Percentiles rank a stretch among this genome's conserved stretches.
Evolutionary conservation across 2,329 filamentous ascomycete genomes (phyloP).

Genomic region (Plectosphaerella plurivora): DNA sequence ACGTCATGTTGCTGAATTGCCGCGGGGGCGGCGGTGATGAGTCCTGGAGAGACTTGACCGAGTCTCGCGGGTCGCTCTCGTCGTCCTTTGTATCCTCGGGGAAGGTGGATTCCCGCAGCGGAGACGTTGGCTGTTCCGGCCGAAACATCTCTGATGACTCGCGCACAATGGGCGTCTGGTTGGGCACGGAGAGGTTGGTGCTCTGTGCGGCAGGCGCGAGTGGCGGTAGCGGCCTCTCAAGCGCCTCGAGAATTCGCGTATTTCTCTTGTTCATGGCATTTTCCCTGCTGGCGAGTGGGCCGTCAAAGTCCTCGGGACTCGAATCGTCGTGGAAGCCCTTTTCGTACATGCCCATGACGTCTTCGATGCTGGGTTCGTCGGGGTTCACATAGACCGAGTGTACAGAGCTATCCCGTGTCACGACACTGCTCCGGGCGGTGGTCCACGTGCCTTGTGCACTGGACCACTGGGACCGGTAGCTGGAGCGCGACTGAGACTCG

Average conservation of each 20-base stretch:
- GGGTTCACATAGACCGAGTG: slow-evolving; percentile 52
- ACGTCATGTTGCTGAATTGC: slow-evolving; percentile 4
- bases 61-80: slow-evolving; percentile 40
- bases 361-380: slow-evolving; percentile 58
- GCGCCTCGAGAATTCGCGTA: slow-evolving; percentile 33
- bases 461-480: slow-evolving; percentile 53
- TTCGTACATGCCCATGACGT: slow-evolving; percentile 69
- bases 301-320: slow-evolving; percentile 22
- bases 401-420: slow-evolving; percentile 74
- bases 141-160: slow-evolving; percentile 32
- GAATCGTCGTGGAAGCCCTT: slow-evolving; percentile 51
- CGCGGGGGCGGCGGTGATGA: slow-evolving; percentile 19
- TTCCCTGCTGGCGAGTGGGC: slow-evolving; percentile 32
- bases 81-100: slow-evolving; percentile 18
- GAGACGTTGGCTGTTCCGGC: slow-evolving; percentile 9
- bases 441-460: slow-evolving; percentile 55
- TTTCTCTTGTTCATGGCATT: slow-evolving; percentile 24
- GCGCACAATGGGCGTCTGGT: slow-evolving; percentile 16
- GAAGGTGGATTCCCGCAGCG: slow-evolving; percentile 1
- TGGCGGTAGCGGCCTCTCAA: slow-evolving; percentile 27
- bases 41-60: slow-evolving; percentile 36
- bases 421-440: slow-evolving; percentile 80
- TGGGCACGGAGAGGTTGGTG: slow-evolving; percentile 8
- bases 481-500: slow-evolving; percentile 44
- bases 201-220: background rate